Evolutionary conservation across 108 stramenopile genomes (phyloP), one percentile per base, ranked within the genome.

Genomic region (Cyclotella sp.): DNA sequence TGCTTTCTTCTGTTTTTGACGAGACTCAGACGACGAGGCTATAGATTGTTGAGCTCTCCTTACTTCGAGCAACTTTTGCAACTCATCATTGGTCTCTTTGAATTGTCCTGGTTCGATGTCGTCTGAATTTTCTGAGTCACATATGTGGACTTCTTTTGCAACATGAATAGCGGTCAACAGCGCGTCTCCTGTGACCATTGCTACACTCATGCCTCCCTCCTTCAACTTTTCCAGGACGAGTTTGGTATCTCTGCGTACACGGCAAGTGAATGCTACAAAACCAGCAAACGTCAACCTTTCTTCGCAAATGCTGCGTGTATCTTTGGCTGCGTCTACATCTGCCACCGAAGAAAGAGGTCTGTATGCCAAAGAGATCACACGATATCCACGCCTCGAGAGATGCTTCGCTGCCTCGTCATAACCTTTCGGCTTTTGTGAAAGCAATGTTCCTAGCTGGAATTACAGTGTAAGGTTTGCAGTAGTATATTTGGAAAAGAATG

Each of bases 121-220:
- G 3, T 86, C 84, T 3, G 9, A 19, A 54, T 75, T 70, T 3
- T 80, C 75, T 14, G 79, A 77, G 42, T 78, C 76, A 46, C 90
- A 90, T 66, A 97, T 96, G 59, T 69, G 34, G 15, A 97, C 97
- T 79, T 97, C 96, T 66, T 93, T 95, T 15, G 98, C 98, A 15
- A 98, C 98, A 72, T 98, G 97, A 67, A 95, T 84, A 10, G 97
- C 97, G 26, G 98, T 98, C 34, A 98, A 80, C 26, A 97, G 75
- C 0, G 97, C 96, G 86, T 98, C 98, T 0, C 98, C 98, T 26
- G 98, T 98, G 18, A 98, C 92, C 98, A 98, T 98, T 6, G 95
- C 87, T 13, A 97, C 91, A 19, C 22, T 27, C 85, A 91, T 88
- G 16, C 94, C 97, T 43, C 97, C 96, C 65, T 97, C 93, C 77